Base-by-base conservation (phyloP, 495 filamentous ascomycete species). In the Evansstolkia leycettana region DNA sequence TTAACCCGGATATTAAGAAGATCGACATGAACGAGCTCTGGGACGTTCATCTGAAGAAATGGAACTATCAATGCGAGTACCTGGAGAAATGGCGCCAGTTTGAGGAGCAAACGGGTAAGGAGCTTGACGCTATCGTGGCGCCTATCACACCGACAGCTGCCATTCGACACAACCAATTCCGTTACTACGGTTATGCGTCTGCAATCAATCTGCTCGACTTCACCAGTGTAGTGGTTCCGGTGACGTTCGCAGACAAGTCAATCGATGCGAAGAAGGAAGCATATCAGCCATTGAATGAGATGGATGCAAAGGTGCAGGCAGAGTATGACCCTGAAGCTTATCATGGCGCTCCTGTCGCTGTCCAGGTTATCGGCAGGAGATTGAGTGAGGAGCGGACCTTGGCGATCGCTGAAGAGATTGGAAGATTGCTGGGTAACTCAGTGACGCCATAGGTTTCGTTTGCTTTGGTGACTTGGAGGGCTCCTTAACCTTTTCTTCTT, bases 301-400 rank as follows among this genome's bases (percentile, higher is more conserved):
- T 53, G 9, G 67, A 70, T 46, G 19, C 3, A 2, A 9, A 7
- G 7, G 37, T 44, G 13, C 37, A 43, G 11, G 36, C 26, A 14
- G 50, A 58, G 46, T 55, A 64, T 52, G 65, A 71, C 29, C 51
- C 67, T 0, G 65, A 66, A 31, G 52, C 54, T 7, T 69, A 69
- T 31, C 45, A 70, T 37, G 65, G 64, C 4, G 62, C 52, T 1
- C 66, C 66, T 0, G 64, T 69, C 9, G 60, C 54, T 0, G 43
- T 73, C n/a, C 67, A 71, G 46, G 46, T 67, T 36, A 63, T 71
- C 15, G 62, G 54, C 0, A 37, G 67, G 10, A 52, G 58, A 27
- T 50, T 69, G 33, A 62, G 61, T 41, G 69, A 73, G 37, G 69
- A 73, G 45, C 64, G 60, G 43, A 52, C 63, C 0, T 32, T 65